A percentile compares a stretch with the other conserved stretches of the same genome.
Conservation (phyloP, 2,329 filamentous ascomycete genomes). For the Tolypocladium album region DNA sequence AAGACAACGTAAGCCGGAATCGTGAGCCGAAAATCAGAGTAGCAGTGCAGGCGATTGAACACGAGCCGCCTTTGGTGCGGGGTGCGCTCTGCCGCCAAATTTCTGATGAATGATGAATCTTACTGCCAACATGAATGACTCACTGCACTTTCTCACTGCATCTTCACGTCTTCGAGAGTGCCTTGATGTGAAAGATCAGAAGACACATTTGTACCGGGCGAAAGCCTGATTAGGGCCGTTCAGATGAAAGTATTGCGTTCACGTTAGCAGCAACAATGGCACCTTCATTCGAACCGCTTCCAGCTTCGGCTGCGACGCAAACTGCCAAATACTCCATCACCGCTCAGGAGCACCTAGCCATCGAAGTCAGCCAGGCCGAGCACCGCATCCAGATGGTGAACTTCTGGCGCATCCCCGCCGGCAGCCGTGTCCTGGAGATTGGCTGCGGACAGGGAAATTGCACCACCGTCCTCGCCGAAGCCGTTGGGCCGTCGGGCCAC, state of each 20-base stretch:
- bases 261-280: not conserved
- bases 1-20: not conserved
- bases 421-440: slow-evolving; percentile 40
- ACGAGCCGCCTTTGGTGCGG: not conserved
- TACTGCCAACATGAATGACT: too few relatives aligned
- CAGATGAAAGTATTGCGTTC: not conserved
- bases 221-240: not conserved
- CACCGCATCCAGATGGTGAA: slow-evolving; percentile 26
- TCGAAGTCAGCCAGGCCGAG: slow-evolving; percentile 14
- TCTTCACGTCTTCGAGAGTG: too few relatives aligned
- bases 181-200: not conserved
- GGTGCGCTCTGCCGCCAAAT: too few relatives aligned
- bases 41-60: not conserved
- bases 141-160: too few relatives aligned
- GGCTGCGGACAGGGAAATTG: slow-evolving; percentile 51
- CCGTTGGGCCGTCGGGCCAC: slow-evolving; percentile 29
- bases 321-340: not conserved
- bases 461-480: slow-evolving; percentile 40
- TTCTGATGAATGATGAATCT: too few relatives aligned
- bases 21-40: not conserved
- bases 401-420: slow-evolving; percentile 23
- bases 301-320: not conserved
- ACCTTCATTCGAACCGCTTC: not conserved
- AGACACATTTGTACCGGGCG: not conserved
- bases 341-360: slow-evolving; percentile 1